Evolutionary conservation across 176 grass and related monocot species (phyloP).

Genomic region (Saccharum spontaneum): DNA sequence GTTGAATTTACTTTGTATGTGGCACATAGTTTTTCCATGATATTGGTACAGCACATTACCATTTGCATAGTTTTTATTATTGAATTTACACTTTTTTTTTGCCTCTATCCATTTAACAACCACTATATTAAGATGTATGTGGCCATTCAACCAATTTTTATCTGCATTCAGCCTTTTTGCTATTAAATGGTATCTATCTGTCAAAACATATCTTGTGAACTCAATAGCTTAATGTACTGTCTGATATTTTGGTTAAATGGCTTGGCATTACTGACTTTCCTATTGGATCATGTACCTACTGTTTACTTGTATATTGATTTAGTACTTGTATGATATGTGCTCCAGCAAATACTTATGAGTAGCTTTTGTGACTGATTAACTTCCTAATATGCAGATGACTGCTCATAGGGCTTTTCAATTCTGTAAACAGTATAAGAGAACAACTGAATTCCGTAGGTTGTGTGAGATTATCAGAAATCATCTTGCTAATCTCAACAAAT

Average conservation of each 20-base stretch:
- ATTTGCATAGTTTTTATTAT: background rate
- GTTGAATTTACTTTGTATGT: slow-evolving; percentile 19
- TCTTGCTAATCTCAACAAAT: slow-evolving; percentile 93
- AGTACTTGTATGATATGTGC: background rate
- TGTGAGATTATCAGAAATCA: slow-evolving; percentile 98
- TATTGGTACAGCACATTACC: background rate
- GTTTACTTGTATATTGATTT: background rate
- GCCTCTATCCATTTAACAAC: background rate
- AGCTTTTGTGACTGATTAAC: slow-evolving; percentile 9
- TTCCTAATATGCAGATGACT: slow-evolving; percentile 72
- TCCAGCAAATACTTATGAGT: background rate
- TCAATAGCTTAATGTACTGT: background rate
- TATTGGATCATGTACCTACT: background rate
- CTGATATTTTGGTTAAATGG: background rate
- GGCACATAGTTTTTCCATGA: background rate
- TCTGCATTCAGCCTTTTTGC: background rate
- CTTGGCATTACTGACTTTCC: background rate
- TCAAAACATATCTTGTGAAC: background rate
- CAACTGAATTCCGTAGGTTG: slow-evolving; percentile 89
- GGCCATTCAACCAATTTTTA: background rate
- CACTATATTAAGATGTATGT: background rate
- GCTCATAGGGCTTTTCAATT: slow-evolving; percentile 95
- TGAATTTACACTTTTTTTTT: background rate
- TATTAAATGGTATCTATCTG: background rate
- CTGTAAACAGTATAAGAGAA: slow-evolving; percentile 96